Evolutionary conservation across 305 asterid genomes (phyloP).

Genomic region (Andrographis paniculata): DNA sequence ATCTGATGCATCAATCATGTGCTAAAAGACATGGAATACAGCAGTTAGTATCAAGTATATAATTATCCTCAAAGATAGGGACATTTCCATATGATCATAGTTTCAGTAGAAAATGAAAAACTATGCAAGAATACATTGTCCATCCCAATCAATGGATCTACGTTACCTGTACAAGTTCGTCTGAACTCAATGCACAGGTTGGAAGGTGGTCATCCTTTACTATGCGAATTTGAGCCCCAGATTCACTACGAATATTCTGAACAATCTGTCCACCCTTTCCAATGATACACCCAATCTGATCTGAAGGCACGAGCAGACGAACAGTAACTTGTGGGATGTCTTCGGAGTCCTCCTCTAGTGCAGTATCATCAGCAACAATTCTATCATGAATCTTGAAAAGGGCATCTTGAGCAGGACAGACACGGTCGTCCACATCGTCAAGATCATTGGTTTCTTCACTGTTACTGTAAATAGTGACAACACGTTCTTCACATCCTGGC

Average conservation of each 20-base stretch:
- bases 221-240: conserved; percentile 90
- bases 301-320: conserved; percentile 81
- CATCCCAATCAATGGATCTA: conserved; percentile 4
- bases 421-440: conserved; percentile 43
- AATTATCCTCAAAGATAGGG: not conserved
- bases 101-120: not conserved
- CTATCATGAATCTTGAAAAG: conserved; percentile 86
- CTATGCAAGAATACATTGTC: not conserved
- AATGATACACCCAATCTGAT: conserved; percentile 86
- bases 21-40: conserved; percentile 6
- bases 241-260: conserved; percentile 68
- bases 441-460: conserved; percentile 72
- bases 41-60: not conserved
- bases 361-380: conserved; percentile 55
- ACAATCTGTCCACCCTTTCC: conserved; percentile 97
- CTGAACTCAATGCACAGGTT: conserved; percentile 75
- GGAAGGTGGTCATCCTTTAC: conserved; percentile 82
- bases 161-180: conserved; percentile 88
- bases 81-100: too few species aligned
- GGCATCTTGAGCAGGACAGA: conserved; percentile 89
- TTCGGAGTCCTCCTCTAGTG: conserved; percentile 47
- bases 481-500: conserved; percentile 77
- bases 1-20: not conserved
- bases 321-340: conserved; percentile 52
- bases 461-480: conserved; percentile 66